These are phyloP conservation scores for Houttuynia cordata DNA, from an alignment of 164 flowering plant species.

Conservation along the genomic window DNA sequence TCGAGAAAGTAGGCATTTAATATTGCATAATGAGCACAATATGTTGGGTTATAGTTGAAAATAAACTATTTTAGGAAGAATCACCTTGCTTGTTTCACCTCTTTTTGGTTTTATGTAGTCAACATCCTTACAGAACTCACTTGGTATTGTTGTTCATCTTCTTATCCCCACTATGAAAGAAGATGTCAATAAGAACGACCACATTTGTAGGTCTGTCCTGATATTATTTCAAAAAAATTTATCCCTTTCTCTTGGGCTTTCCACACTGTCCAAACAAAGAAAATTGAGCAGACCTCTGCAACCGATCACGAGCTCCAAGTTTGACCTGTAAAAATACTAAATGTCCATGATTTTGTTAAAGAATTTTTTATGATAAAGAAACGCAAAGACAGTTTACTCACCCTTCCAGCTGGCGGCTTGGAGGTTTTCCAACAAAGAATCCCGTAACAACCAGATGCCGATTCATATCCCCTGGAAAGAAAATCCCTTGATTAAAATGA, in stretches of 20 bases:
- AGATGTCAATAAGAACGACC: no score
- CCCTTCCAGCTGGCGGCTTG: constrained; percentile 4
- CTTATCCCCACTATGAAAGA: no score
- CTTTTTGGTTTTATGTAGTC: no score
- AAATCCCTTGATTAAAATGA: no score
- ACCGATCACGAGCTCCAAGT: constrained; percentile 1
- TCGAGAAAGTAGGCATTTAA: no score
- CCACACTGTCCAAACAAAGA: constrained; percentile 10
- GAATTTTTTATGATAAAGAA: not conserved
- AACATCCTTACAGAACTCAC: no score
- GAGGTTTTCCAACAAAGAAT: constrained; percentile 13
- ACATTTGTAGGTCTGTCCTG: not conserved
- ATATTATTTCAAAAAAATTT: not conserved
- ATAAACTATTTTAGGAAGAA: no score
- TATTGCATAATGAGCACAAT: no score
- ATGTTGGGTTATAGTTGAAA: no score
- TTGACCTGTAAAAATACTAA: constrained; percentile 5
- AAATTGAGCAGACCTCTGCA: constrained; percentile 1
- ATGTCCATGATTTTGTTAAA: not conserved
- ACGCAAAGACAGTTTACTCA: not conserved
- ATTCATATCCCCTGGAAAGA: constrained; percentile 8
- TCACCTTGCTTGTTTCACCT: no score
- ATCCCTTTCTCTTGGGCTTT: constrained; percentile 1
- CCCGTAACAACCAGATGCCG: constrained; percentile 11
- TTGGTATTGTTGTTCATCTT: no score